phyloP scores from a whole-genome alignment of 768 basidiomycete species.

The Sarcomyxa edulis region DNA sequence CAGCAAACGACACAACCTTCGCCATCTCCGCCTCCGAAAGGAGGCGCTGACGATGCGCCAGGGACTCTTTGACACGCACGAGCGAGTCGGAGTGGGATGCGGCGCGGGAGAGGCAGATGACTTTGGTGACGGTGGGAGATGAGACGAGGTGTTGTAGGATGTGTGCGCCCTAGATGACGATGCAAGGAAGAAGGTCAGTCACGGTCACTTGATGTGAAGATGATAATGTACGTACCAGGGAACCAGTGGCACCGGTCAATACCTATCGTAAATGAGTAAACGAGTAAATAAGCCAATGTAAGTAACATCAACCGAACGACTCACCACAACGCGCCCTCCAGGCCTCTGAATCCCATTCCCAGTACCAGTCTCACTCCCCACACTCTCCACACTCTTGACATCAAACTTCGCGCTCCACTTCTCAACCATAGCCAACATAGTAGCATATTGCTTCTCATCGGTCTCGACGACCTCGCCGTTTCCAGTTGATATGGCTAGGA shows the following conservation, averaged over 20 bases:
- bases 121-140: slow-evolving; percentile 27
- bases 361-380: too few species aligned
- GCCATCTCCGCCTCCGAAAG: slow-evolving; percentile 11
- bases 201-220: too few species aligned
- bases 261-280: too few species aligned
- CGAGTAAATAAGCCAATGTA: too few species aligned
- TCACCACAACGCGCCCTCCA: too few species aligned
- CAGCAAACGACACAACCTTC: slow-evolving; percentile 35
- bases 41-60: slow-evolving; percentile 29
- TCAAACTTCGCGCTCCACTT: slow-evolving; percentile 24
- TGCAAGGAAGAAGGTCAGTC: too few species aligned
- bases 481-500: slow-evolving; percentile 29
- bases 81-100: slow-evolving; percentile 36
- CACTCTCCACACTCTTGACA: too few species aligned
- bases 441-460: slow-evolving; percentile 23
- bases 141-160: slow-evolving; percentile 40
- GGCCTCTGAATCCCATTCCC: too few species aligned
- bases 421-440: slow-evolving; percentile 42
- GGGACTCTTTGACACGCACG: slow-evolving; percentile 33
- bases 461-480: slow-evolving; percentile 12
- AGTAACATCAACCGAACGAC: too few species aligned
- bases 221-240: too few species aligned
- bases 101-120: slow-evolving; percentile 50
- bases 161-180: slow-evolving; percentile 51
- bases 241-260: too few species aligned